Base-by-base conservation (phyloP, 305 asterid genomes). In the Fraxinus sp. region DNA sequence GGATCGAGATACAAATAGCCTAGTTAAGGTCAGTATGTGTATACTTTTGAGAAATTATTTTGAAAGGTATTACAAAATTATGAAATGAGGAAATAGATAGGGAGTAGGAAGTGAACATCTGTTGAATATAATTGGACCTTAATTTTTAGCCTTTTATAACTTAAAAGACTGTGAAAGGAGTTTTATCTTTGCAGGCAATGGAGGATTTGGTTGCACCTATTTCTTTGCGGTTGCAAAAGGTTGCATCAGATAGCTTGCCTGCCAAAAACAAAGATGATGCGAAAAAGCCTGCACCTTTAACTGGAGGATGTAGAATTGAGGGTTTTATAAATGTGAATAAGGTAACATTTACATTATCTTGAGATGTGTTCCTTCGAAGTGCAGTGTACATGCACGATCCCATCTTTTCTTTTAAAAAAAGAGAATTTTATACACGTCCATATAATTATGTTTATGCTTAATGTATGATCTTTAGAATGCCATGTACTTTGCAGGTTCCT, bases 301-400 rank as follows among this genome's bases (percentile, higher is more conserved):
- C 98, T 9, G 99, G 98, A 87, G 98, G 99, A 22, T 95, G 99
- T 84, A 90, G 97, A 88, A 70, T 97, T 87, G 99, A 95, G 89
- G 99, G 98, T 74, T 92, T 92, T 87, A 93, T 95, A 37, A 98
- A 97, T 84, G 97, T 95, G 83, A 95, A 95, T 89, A 97, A 91
- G 97, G 98, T 93, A 90, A 30, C 16, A 1, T 70, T 70, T 32
- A 14, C 1, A 1, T 16, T n/a, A 52, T 52, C 64, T 52, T 16
- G 24, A n/a, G 64, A 52, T 52, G 64, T n/a, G 3, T 52, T 52
- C 62, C 62, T 52, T 52, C 62, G 8, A 52, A 52, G 20, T 49
- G 62, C 62, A 49, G 62, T 52, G 22, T 52, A 52, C 64, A 16
- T 16, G 22, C 64, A 52, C 9, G 64, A 52, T 52, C 64, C 62